Percentiles rank a stretch among this genome's conserved stretches.
Conservation (phyloP, 2,329 filamentous ascomycete genomes). For the Eutypa lata region DNA sequence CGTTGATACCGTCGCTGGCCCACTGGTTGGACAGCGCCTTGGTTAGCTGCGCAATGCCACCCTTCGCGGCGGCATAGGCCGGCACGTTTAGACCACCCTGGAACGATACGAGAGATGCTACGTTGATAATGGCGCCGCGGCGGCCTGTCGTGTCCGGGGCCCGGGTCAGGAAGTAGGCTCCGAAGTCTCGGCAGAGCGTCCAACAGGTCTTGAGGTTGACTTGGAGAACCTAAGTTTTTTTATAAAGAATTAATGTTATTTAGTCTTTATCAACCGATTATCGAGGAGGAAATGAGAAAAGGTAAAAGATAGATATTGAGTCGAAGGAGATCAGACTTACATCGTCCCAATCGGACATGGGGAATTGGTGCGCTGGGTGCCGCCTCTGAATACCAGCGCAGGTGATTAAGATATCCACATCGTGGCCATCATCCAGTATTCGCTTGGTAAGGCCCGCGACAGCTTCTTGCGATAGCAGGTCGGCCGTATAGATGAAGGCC, state of each 20-base stretch:
- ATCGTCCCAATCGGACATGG: conserved; percentile 72
- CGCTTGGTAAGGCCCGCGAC: conserved; percentile 59
- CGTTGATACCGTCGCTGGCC: conserved; percentile 72
- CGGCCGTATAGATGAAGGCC: conserved; percentile 64
- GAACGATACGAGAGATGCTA: conserved; percentile 77
- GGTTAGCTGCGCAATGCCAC: conserved; percentile 79
- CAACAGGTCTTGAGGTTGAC: conserved; percentile 85
- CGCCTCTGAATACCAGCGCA: conserved; percentile 83
- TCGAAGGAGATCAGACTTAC: conserved; percentile 39
- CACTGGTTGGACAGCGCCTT: conserved; percentile 87
- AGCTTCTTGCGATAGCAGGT: conserved; percentile 60
- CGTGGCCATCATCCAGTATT: conserved; percentile 59
- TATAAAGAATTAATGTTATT: too few relatives aligned
- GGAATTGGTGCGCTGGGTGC: conserved; percentile 73
- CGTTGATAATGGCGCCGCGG: conserved; percentile 76
- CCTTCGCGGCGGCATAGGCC: conserved; percentile 83
- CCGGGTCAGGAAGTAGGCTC: conserved; percentile 71
- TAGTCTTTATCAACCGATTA: too few relatives aligned
- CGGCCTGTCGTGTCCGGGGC: conserved; percentile 46
- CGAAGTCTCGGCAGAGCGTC: conserved; percentile 71
- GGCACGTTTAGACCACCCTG: conserved; percentile 87
- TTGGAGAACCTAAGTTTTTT: conserved; percentile 61
- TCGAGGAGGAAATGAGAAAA: too few relatives aligned
- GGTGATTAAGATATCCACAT: conserved; percentile 77
- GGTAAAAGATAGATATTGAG: too few relatives aligned